Conservation (phyloP, 2,329 filamentous ascomycete species). For the Leptographium radiaticola region DNA sequence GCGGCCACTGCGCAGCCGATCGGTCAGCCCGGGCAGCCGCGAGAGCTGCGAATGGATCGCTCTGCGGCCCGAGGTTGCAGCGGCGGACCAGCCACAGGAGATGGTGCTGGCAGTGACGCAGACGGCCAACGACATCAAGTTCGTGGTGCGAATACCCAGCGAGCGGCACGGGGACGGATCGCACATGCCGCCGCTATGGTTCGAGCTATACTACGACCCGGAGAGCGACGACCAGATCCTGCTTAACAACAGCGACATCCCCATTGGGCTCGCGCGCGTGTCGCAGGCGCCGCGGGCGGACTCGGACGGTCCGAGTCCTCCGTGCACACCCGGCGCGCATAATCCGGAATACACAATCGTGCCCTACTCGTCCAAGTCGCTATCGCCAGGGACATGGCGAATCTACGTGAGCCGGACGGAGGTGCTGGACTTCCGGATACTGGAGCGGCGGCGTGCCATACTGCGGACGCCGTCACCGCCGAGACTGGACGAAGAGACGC, state of each 20-base stretch:
- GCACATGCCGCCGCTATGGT: slow-evolving; percentile 38
- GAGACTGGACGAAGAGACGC: neutral
- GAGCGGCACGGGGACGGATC: slow-evolving; percentile 20
- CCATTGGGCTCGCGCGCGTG: slow-evolving; percentile 34
- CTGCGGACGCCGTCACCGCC: slow-evolving; percentile 15
- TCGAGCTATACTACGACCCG: slow-evolving; percentile 47
- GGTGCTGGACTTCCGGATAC: slow-evolving; percentile 43
- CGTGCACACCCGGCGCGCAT: slow-evolving; percentile 3
- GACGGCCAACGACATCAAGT: slow-evolving; percentile 46
- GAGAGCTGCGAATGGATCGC: slow-evolving; percentile 45
- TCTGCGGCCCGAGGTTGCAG: slow-evolving; percentile 39
- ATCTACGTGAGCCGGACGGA: slow-evolving; percentile 35
- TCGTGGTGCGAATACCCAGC: slow-evolving; percentile 42
- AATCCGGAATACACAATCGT: slow-evolving; percentile 21
- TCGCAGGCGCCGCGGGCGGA: slow-evolving; percentile 26
- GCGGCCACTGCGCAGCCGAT: slow-evolving; percentile 38
- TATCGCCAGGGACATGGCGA: slow-evolving; percentile 43
- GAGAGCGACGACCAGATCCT: slow-evolving; percentile 45
- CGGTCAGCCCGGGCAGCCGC: slow-evolving; percentile 38
- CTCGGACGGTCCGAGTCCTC: slow-evolving; percentile 2
- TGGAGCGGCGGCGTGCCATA: slow-evolving; percentile 33
- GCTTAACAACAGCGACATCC: slow-evolving; percentile 40
- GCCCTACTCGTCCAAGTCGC: slow-evolving; percentile 29
- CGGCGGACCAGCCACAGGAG: slow-evolving; percentile 36
- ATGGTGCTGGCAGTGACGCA: slow-evolving; percentile 48